Conservation (phyloP, 331 rosid genomes). For the Cydonia oblonga region DNA sequence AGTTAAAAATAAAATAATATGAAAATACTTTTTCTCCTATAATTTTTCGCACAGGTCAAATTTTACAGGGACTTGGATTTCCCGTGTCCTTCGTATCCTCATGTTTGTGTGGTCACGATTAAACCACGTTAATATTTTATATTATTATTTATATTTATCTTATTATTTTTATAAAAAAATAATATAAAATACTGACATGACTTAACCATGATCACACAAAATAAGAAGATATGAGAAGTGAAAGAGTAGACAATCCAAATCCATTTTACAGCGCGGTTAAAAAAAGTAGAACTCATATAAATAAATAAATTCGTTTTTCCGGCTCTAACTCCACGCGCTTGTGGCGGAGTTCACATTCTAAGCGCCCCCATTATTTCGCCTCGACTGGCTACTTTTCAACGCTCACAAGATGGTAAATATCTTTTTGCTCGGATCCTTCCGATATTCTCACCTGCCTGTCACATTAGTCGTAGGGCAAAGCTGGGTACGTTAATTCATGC, state of each 20-base stretch:
- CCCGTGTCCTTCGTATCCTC: too few species aligned
- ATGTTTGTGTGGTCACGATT: too few species aligned
- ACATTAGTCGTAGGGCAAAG: neutral
- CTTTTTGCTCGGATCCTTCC: neutral
- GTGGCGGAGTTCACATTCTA: conserved; percentile 14
- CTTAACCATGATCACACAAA: too few species aligned
- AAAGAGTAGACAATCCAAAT: too few species aligned
- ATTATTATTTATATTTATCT: too few species aligned
- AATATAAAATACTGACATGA: too few species aligned
- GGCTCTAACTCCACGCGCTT: conserved; percentile 34
- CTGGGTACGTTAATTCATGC: conserved; percentile 19
- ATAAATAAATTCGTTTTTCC: conserved; percentile 1
- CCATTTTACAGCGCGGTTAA: conserved; percentile 20
- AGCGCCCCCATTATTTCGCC: conserved; percentile 23
- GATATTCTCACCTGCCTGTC: conserved; percentile 15
- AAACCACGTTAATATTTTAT: too few species aligned
- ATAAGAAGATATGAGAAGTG: too few species aligned
- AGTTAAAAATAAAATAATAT: neutral
- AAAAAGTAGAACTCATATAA: neutral
- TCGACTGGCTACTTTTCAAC: conserved; percentile 36
- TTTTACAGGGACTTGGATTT: too few species aligned
- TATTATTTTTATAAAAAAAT: too few species aligned
- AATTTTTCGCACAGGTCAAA: conserved; percentile 12
- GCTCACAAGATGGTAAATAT: conserved; percentile 37
- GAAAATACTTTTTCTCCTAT: neutral